phyloP scores from a whole-genome alignment of 148 eudicot species.

The Rheum nobile region DNA sequence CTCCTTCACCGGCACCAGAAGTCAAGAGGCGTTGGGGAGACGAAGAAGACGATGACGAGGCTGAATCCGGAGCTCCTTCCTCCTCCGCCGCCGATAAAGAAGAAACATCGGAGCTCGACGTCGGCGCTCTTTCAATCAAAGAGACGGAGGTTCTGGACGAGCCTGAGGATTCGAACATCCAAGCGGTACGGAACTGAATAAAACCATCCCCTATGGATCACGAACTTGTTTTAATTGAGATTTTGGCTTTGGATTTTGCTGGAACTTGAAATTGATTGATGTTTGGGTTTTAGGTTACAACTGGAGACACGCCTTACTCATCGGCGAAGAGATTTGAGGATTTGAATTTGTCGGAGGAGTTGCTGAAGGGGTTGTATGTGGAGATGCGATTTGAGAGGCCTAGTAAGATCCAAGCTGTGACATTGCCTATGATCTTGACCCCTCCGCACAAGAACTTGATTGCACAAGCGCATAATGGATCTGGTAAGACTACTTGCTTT shows the following conservation, averaged over 20 bases:
- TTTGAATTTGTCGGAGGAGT: constrained; percentile 54
- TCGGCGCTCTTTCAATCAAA: constrained; percentile 9
- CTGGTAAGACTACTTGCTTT: constrained; percentile 93
- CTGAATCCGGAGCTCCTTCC: constrained; percentile 8
- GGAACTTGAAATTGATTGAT: constrained; percentile 1
- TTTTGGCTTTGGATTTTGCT: not conserved
- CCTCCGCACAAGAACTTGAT: constrained; percentile 59
- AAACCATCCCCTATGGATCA: not conserved
- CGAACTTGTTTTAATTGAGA: not conserved
- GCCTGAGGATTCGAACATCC: constrained; percentile 51
- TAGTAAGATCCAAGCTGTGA: constrained; percentile 67
- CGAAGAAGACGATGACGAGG: constrained; percentile 41
- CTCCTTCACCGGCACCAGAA: constrained; percentile 15
- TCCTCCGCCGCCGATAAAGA: constrained; percentile 6
- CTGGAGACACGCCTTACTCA: constrained; percentile 68
- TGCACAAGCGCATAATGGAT: constrained; percentile 92
- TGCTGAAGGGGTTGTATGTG: constrained; percentile 74
- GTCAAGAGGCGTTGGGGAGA: constrained; percentile 35
- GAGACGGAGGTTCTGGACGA: constrained; percentile 36
- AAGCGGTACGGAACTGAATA: constrained; percentile 32
- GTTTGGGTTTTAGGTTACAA: constrained; percentile 30
- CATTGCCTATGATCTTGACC: constrained; percentile 55
- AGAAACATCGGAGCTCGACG: constrained; percentile 10
- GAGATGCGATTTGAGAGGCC: constrained; percentile 90
- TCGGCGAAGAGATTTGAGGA: constrained; percentile 81